These are phyloP conservation scores for Alternaria ethzedia DNA, from an alignment of 2,329 filamentous ascomycete species.

Conservation along the genomic window DNA sequence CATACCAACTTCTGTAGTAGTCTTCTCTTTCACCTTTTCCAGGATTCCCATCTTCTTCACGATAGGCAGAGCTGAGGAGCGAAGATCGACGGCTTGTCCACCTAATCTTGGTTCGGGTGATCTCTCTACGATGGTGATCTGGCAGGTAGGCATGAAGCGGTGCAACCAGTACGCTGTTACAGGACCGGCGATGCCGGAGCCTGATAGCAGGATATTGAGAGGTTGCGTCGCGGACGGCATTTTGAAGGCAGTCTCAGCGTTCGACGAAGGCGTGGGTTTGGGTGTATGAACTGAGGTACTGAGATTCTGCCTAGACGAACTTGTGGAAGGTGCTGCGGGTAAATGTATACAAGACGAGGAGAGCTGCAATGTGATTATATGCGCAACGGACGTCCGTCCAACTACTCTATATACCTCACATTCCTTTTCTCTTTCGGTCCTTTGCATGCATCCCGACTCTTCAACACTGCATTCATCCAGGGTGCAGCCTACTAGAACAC, in stretches of 20 bases:
- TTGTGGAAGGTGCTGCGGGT: not conserved
- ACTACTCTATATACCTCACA: not conserved
- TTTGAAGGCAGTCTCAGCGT: not conserved
- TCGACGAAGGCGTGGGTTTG: not conserved
- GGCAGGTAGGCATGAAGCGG: conserved; percentile 24
- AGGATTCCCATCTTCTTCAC: conserved; percentile 59
- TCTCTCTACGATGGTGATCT: conserved; percentile 53
- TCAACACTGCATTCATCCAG: not conserved
- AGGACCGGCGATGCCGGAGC: conserved; percentile 39
- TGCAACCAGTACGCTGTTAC: conserved; percentile 60
- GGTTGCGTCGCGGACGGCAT: not conserved
- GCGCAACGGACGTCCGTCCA: not conserved
- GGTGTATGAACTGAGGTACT: not conserved
- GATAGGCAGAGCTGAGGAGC: conserved; percentile 54
- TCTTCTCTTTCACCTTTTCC: conserved; percentile 46
- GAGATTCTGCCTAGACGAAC: not conserved
- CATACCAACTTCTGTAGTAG: conserved; percentile 58
- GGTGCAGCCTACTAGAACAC: not conserved
- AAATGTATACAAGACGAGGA: not conserved
- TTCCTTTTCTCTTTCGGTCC: not conserved
- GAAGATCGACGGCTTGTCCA: conserved; percentile 63
- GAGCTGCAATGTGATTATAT: not conserved
- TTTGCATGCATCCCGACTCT: not conserved
- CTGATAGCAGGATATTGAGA: conserved; percentile 37
- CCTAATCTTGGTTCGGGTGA: conserved; percentile 51